Evolutionary conservation across 2,329 filamentous ascomycete genomes (phyloP), one percentile per base, ranked within the genome.

Genomic region (Cladosporium colombiae): DNA sequence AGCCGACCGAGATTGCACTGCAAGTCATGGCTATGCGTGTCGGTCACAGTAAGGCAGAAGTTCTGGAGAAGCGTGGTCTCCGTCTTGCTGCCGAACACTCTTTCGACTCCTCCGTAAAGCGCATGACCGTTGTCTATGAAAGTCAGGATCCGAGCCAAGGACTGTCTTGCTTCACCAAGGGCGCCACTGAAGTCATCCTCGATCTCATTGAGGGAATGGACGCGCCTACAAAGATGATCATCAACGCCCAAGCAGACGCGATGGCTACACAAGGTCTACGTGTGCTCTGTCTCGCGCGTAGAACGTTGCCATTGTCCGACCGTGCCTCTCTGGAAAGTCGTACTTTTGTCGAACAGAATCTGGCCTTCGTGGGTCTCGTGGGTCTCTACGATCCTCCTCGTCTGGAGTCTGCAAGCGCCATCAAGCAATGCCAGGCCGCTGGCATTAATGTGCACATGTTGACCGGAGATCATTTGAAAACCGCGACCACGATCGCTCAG

Each of bases 21-120:
- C 88, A 91, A 70, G 89, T 91, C 0, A 89, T 91, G 74, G 88
- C 88, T 7, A 86, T 84, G 64, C 85, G 89, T 11, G 91, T 91
- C 72, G 69, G 62, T 3, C 71, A 70, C 53, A 69, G 71, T 29
- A 75, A 72, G 64, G 46, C 67, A 18, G 65, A 70, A 33, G 68
- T 70, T 31, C 65, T 74, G 16, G 65, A 55, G 18, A 64, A 65
- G 14, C 68, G 71, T 25, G 46, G 63, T 8, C 46, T 68, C 23
- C 62, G 40, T 27, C 65, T 73, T 1, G 59, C 72, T 2, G 70
- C 73, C 3, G 74, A 76, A 63, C 74, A 76, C 53, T 70, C 73
- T 27, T 77, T 77, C 63, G 75, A 77, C 65, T 74, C 72, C 10
- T 69, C 70, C n/a, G 69, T 77, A 52, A 77, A 77, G 68, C 68